Evolutionary conservation across 2,329 filamentous ascomycete species (phyloP).

Genomic region (Colletotrichum sp.): DNA sequence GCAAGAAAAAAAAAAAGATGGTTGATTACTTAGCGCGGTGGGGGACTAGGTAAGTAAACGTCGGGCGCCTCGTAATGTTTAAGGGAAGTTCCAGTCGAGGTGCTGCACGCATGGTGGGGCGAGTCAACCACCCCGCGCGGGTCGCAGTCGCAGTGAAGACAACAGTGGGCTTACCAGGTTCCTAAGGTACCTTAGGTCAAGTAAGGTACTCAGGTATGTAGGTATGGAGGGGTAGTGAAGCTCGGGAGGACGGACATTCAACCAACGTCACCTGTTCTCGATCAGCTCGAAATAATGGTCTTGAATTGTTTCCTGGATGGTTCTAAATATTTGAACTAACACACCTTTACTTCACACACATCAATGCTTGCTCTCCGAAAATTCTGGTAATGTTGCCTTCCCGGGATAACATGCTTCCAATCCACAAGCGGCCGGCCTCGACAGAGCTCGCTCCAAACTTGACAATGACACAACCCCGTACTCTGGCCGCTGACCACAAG

Average conservation of each 20-base stretch:
- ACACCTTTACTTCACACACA: constrained; percentile 63
- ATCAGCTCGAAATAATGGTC: neutral
- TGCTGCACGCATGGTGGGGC: neutral
- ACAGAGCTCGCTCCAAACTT: constrained; percentile 88
- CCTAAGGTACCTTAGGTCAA: no score
- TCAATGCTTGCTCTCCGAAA: constrained; percentile 82
- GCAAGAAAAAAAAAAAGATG: neutral
- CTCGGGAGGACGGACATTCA: neutral
- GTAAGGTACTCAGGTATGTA: neutral
- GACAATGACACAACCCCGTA: constrained; percentile 84
- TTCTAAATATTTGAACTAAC: constrained; percentile 13
- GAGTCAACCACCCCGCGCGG: neutral
- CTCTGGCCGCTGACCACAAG: constrained; percentile 81
- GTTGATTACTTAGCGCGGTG: constrained; percentile 14
- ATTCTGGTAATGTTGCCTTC: constrained; percentile 73
- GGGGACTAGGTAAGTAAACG: neutral
- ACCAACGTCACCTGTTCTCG: neutral
- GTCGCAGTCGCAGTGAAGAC: neutral
- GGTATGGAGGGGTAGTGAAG: neutral
- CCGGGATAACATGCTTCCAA: constrained; percentile 73
- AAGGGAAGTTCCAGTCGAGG: neutral
- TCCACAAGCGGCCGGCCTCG: constrained; percentile 81
- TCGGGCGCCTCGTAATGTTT: neutral
- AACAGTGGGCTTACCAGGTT: neutral
- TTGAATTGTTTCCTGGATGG: neutral